These are phyloP conservation scores for Acorus calamus DNA, from an alignment of 106 monocot species.

Conservation along the genomic window DNA sequence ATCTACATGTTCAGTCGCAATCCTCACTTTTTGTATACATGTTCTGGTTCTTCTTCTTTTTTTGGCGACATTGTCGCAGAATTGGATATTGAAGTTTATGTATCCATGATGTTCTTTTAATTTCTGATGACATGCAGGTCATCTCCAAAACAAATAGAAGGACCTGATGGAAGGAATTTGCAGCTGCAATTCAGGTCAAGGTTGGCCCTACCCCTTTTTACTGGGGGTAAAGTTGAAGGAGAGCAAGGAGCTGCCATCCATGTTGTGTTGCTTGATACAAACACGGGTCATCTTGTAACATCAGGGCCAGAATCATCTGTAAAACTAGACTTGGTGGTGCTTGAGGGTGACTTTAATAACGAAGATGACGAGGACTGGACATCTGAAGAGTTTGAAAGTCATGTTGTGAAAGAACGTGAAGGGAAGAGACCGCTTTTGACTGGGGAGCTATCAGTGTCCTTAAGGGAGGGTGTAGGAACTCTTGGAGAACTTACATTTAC, in stretches of 20 bases:
- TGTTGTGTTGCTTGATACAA: slow-evolving; percentile 30
- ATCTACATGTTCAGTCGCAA: too few species aligned
- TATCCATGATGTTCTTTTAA: not conserved
- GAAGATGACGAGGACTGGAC: slow-evolving; percentile 32
- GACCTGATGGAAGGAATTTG: slow-evolving; percentile 32
- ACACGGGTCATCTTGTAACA: slow-evolving; percentile 18
- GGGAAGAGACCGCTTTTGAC: slow-evolving; percentile 41
- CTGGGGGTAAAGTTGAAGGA: slow-evolving; percentile 37
- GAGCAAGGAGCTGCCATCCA: slow-evolving; percentile 37
- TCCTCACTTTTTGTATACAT: too few species aligned
- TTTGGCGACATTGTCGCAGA: too few species aligned
- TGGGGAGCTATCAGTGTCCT: slow-evolving; percentile 22
- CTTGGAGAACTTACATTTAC: slow-evolving; percentile 38
- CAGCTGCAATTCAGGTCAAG: slow-evolving; percentile 29
- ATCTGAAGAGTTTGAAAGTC: slow-evolving; percentile 30
- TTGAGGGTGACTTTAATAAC: slow-evolving; percentile 45
- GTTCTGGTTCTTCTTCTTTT: too few species aligned
- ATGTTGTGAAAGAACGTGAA: slow-evolving; percentile 37
- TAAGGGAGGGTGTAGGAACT: slow-evolving; percentile 40
- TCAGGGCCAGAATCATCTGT: slow-evolving; percentile 27
- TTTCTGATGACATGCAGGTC: slow-evolving; percentile 7
- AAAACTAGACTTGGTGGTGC: slow-evolving; percentile 32
- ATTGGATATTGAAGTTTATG: not conserved
- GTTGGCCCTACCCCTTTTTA: slow-evolving; percentile 28
- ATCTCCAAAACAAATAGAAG: slow-evolving; percentile 31